A percentile compares a stretch with the other conserved stretches of the same genome.
phyloP scores from a whole-genome alignment of 768 basidiomycete species.

The Kwoniella mangroviensis region DNA sequence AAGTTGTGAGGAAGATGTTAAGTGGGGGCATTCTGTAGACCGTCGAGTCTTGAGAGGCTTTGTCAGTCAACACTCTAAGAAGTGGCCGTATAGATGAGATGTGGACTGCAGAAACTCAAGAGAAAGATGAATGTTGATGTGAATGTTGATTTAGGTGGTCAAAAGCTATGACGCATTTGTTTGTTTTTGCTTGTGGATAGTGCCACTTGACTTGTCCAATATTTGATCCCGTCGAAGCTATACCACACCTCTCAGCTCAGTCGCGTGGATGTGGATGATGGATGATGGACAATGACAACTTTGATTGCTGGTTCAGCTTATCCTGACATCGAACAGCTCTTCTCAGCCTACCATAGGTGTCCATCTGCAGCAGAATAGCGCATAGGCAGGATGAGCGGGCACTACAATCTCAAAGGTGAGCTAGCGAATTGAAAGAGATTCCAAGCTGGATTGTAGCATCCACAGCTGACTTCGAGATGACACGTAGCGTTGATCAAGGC shows the following conservation, averaged over 20 bases:
- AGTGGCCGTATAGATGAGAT: neutral
- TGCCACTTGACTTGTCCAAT: constrained; percentile 5
- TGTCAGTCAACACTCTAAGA: too few relatives aligned
- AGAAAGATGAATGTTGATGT: neutral
- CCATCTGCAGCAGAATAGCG: neutral
- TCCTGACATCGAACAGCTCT: too few relatives aligned
- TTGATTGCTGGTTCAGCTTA: neutral
- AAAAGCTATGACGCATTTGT: constrained; percentile 3
- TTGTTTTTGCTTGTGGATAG: neutral
- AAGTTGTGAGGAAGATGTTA: constrained; percentile 61
- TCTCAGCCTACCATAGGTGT: neutral
- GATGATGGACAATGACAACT: constrained; percentile 1
- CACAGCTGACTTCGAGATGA: neutral
- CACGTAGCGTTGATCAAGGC: constrained; percentile 90
- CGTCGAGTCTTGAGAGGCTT: constrained; percentile 56
- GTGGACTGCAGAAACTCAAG: neutral
- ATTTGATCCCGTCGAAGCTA: neutral
- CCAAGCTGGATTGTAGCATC: too few relatives aligned
- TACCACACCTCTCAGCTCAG: neutral
- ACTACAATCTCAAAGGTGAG: constrained; percentile 59
- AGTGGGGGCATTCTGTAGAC: constrained; percentile 28
- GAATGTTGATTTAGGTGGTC: neutral
- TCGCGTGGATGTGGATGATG: constrained; percentile 24
- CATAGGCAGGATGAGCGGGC: constrained; percentile 42
- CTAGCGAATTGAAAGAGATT: neutral